phyloP scores from a whole-genome alignment of 169 alveolate genomes.

The Plasmodium malariae region DNA sequence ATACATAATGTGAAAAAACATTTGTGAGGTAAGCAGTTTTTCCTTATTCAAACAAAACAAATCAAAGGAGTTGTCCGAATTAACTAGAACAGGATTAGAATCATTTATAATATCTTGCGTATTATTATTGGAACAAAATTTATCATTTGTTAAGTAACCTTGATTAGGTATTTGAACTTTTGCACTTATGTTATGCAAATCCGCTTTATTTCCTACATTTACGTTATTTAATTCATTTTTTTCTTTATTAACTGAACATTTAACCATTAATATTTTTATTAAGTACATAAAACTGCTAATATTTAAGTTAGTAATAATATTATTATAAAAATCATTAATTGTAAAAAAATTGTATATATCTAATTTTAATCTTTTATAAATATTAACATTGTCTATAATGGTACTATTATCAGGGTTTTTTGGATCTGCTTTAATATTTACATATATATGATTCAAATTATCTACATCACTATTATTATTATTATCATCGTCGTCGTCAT shows the following conservation, averaged over 20 bases:
- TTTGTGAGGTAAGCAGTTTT: conserved; percentile 50
- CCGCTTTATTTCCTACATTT: conserved; percentile 10
- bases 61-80: conserved; percentile 63
- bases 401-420: conserved; percentile 62
- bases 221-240: conserved; percentile 20
- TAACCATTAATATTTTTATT: conserved; percentile 60
- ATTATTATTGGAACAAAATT: background rate
- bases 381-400: conserved; percentile 57
- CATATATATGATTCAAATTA: conserved; percentile 37
- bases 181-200: conserved; percentile 14
- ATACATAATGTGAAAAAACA: conserved; percentile 73
- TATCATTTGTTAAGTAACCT: conserved; percentile 31
- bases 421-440: conserved; percentile 41
- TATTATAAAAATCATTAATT: conserved; percentile 68
- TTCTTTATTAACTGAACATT: conserved; percentile 26
- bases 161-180: conserved; percentile 19
- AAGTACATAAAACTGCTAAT: conserved; percentile 63
- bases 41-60: conserved; percentile 23
- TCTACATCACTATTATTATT: conserved; percentile 8
- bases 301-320: conserved; percentile 67
- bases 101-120: conserved; percentile 47
- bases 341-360: conserved; percentile 75
- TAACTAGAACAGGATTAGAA: conserved; percentile 54
- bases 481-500: conserved; percentile 24
- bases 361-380: conserved; percentile 74